Conservation (phyloP, 768 basidiomycete species). For the Suillus sp. region DNA sequence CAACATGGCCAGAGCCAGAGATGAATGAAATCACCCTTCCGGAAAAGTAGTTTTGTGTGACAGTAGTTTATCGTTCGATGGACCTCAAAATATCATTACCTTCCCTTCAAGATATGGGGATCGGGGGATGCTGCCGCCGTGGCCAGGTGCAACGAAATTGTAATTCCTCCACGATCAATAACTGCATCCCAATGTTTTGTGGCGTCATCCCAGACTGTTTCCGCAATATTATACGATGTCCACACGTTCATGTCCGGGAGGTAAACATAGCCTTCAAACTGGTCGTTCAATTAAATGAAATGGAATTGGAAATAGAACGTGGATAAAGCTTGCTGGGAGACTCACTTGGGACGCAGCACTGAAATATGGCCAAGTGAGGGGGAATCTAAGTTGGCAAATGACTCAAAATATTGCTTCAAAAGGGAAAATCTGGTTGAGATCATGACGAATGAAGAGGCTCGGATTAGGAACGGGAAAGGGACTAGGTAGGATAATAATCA, state of each 20-base stretch:
- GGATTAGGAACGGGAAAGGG: too few species aligned
- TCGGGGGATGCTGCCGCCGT: slow-evolving; percentile 47
- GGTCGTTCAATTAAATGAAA: slow-evolving; percentile 53
- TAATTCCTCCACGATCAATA: slow-evolving; percentile 33
- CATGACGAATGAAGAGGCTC: too few species aligned
- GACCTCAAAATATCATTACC: slow-evolving; percentile 28
- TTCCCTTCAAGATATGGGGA: slow-evolving; percentile 48
- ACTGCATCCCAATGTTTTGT: slow-evolving; percentile 45
- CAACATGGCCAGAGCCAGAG: slow-evolving; percentile 46
- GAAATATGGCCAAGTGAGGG: slow-evolving; percentile 53
- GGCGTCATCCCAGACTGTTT: slow-evolving; percentile 36
- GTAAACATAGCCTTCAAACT: slow-evolving; percentile 62
- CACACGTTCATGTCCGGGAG: slow-evolving; percentile 63
- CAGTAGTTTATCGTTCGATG: not conserved
- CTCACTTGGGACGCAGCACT: slow-evolving; percentile 52
- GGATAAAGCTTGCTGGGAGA: not conserved
- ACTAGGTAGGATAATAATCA: too few species aligned
- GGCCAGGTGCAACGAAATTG: slow-evolving; percentile 59
- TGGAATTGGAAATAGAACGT: not conserved
- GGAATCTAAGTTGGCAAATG: slow-evolving; percentile 43
- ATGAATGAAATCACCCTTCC: slow-evolving; percentile 56
- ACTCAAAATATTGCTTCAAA: slow-evolving; percentile 39
- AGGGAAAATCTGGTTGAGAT: too few species aligned
- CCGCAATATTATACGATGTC: slow-evolving; percentile 47
- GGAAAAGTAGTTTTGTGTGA: slow-evolving; percentile 40